Percentiles rank a stretch among this genome's conserved stretches.
These are phyloP conservation scores for Combretum micranthum DNA, from an alignment of 345 rosid species.

Conservation along the genomic window DNA sequence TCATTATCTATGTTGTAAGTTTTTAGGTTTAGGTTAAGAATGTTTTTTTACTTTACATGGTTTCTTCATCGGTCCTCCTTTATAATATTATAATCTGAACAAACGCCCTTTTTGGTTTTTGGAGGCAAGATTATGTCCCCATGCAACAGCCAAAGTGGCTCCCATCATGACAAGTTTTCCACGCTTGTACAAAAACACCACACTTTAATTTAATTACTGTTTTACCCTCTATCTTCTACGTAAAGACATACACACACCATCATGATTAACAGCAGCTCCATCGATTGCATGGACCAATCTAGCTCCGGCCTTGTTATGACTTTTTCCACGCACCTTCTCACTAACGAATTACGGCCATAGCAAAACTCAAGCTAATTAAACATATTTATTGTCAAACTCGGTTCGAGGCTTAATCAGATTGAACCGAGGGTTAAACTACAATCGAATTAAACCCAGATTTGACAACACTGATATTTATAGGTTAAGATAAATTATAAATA, in stretches of 20 bases:
- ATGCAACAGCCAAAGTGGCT: slow-evolving; percentile 7
- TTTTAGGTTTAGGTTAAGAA: too few relatives aligned
- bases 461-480: too few relatives aligned
- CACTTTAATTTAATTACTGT: neutral
- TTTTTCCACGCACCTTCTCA: slow-evolving; percentile 2
- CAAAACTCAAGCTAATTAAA: too few relatives aligned
- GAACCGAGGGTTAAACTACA: too few relatives aligned
- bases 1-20: too few relatives aligned
- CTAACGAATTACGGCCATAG: neutral
- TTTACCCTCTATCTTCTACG: slow-evolving; percentile 3
- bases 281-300: slow-evolving; percentile 3
- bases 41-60: neutral
- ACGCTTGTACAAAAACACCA: neutral
- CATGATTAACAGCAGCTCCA: neutral
- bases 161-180: slow-evolving; percentile 5
- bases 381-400: too few relatives aligned
- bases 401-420: too few relatives aligned
- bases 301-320: slow-evolving; percentile 4
- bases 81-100: neutral
- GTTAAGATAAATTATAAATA: too few relatives aligned
- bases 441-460: too few relatives aligned
- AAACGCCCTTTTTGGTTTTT: too few relatives aligned
- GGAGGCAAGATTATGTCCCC: slow-evolving; percentile 8
- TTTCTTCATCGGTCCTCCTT: neutral
- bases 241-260: slow-evolving; percentile 1